phyloP scores from a whole-genome alignment of 2,329 filamentous ascomycete genomes.

The Diplodia mutila region DNA sequence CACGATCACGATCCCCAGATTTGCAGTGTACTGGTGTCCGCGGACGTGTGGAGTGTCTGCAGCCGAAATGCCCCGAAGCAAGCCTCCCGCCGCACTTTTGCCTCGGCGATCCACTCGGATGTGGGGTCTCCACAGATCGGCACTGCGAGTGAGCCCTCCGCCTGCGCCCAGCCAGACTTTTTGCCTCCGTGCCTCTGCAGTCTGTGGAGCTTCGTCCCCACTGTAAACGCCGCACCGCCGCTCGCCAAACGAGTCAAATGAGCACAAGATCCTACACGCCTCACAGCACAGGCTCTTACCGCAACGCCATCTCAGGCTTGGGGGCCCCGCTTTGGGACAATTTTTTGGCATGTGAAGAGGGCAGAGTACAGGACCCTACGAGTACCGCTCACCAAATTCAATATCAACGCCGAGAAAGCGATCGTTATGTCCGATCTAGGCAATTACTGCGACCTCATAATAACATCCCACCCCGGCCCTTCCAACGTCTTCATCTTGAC shows the following conservation, averaged over 20 bases:
- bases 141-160: constrained; percentile 11
- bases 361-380: neutral
- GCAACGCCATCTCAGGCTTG: neutral
- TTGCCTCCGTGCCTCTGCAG: neutral
- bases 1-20: neutral
- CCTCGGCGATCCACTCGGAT: constrained; percentile 14
- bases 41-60: neutral
- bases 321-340: neutral
- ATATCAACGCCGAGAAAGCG: neutral
- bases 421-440: constrained; percentile 9
- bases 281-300: neutral
- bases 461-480: neutral
- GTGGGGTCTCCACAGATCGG: constrained; percentile 24
- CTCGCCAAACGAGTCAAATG: neutral
- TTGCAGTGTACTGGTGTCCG: neutral
- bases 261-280: neutral
- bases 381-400: neutral
- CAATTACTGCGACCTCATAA: constrained; percentile 11
- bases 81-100: constrained; percentile 13
- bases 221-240: neutral
- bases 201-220: constrained; percentile 14
- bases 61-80: constrained; percentile 17
- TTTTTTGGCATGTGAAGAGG: neutral
- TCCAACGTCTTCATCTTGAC: constrained; percentile 55
- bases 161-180: constrained; percentile 6